A percentile compares a stretch with the other conserved stretches of the same genome.
phyloP scores from a whole-genome alignment of 2,329 filamentous ascomycete species.

The Bipolaris cookei region DNA sequence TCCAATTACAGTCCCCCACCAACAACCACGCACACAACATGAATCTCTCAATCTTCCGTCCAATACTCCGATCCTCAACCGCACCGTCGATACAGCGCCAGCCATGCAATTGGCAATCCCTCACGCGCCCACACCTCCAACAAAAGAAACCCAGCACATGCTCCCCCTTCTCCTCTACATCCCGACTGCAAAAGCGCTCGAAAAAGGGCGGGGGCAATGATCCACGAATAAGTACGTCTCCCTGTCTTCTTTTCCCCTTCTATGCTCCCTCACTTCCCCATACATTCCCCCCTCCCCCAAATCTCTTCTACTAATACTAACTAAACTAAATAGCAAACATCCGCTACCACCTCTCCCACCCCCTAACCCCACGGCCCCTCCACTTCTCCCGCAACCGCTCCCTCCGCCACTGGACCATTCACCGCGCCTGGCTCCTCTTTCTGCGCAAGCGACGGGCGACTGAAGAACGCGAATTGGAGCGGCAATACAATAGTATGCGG shows the following conservation, averaged over 20 bases:
- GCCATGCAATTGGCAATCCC: conserved; percentile 9
- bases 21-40: conserved; percentile 24
- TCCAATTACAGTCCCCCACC: not conserved
- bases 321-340: conserved; percentile 54
- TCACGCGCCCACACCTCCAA: conserved; percentile 8
- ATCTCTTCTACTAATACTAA: not conserved
- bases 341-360: conserved; percentile 73
- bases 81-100: conserved; percentile 17
- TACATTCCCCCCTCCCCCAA: too few relatives aligned
- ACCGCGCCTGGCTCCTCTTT: conserved; percentile 90
- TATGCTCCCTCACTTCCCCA: too few relatives aligned
- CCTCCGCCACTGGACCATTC: conserved; percentile 98
- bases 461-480: conserved; percentile 73
- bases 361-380: conserved; percentile 74
- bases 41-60: conserved; percentile 36
- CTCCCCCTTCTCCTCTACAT: conserved; percentile 42
- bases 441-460: conserved; percentile 70
- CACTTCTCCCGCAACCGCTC: conserved; percentile 86
- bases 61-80: conserved; percentile 29
- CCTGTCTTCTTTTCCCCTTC: too few relatives aligned
- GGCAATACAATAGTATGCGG: conserved; percentile 82
- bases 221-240: conserved; percentile 45
- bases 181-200: conserved; percentile 34
- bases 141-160: conserved; percentile 4
- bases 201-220: conserved; percentile 34